These are phyloP conservation scores for Wickerhamomyces xylosicus DNA, from an alignment of 805 yeast genomes.

Conservation along the genomic window DNA sequence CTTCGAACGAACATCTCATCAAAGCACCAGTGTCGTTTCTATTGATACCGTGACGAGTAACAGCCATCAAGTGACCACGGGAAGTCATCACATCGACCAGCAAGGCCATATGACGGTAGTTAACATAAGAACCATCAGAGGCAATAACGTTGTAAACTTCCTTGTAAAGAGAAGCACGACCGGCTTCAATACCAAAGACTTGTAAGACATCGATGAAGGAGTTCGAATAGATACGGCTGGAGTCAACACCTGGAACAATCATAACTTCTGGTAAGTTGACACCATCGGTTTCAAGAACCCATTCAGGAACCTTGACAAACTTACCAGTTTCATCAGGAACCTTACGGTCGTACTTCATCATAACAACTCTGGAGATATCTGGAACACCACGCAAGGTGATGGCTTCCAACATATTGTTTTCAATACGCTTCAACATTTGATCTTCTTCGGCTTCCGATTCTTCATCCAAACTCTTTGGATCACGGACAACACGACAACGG, in stretches of 20 bases:
- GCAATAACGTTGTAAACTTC: slow-evolving; percentile 97
- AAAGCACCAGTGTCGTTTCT: slow-evolving; percentile 98
- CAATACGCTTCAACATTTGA: slow-evolving; percentile 89
- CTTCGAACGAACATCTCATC: slow-evolving; percentile 99
- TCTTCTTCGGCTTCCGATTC: slow-evolving; percentile 96
- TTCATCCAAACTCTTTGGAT: slow-evolving; percentile 86
- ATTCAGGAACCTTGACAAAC: slow-evolving; percentile 80
- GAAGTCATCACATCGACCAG: slow-evolving; percentile 98
- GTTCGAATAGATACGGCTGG: slow-evolving; percentile 85
- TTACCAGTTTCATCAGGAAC: slow-evolving; percentile 77
- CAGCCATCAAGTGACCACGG: slow-evolving; percentile 96
- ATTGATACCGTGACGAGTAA: slow-evolving; percentile 98
- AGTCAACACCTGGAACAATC: slow-evolving; percentile 91
- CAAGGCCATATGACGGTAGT: slow-evolving; percentile 96
- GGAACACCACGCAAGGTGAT: slow-evolving; percentile 94
- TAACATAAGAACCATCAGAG: slow-evolving; percentile 98
- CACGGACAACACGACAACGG: slow-evolving; percentile 97
- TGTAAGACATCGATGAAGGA: slow-evolving; percentile 92
- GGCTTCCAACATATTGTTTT: slow-evolving; percentile 91
- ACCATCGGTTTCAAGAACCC: slow-evolving; percentile 99
- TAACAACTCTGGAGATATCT: slow-evolving; percentile 70
- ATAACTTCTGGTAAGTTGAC: slow-evolving; percentile 91
- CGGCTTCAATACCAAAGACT: slow-evolving; percentile 97
- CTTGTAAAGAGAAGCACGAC: slow-evolving; percentile 85
- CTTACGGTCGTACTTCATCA: slow-evolving; percentile 76